Evolutionary conservation across 495 filamentous ascomycete genomes (phyloP).

Genomic region (Xylaria acuta): DNA sequence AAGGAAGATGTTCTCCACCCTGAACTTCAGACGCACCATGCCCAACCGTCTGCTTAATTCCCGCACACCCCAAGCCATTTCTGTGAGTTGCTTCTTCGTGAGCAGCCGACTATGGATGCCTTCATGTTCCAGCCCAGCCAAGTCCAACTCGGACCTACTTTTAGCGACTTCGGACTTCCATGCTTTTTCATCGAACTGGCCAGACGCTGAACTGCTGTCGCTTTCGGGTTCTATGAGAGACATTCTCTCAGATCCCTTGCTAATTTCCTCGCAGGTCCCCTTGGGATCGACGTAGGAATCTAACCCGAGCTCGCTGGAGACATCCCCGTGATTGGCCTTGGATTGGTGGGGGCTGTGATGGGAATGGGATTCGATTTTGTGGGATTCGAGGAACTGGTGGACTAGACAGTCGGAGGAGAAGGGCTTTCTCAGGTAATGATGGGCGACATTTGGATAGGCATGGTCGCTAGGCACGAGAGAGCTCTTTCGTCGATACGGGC

Average conservation of each 20-base stretch:
- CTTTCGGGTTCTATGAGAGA: constrained; percentile 35
- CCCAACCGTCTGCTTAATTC: constrained; percentile 87
- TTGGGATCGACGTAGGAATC: constrained; percentile 45
- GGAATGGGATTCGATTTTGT: constrained; percentile 37
- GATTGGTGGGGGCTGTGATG: constrained; percentile 6
- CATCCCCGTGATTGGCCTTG: constrained; percentile 31
- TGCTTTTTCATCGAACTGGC: constrained; percentile 53
- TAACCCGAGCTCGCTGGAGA: constrained; percentile 37
- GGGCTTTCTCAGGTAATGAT: constrained; percentile 53
- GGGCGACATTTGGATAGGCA: constrained; percentile 46
- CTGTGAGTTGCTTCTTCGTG: constrained; percentile 89
- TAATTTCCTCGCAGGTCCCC: constrained; percentile 24
- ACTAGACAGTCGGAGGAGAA: constrained; percentile 73
- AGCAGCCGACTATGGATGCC: constrained; percentile 63
- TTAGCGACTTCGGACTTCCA: constrained; percentile 49
- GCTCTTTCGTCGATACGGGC: constrained; percentile 81
- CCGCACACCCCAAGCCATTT: constrained; percentile 95
- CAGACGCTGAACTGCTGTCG: constrained; percentile 37
- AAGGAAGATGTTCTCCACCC: constrained; percentile 82
- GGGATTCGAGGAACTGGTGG: constrained; percentile 75
- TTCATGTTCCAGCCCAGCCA: constrained; percentile 33
- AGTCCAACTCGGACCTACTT: constrained; percentile 38
- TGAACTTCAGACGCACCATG: constrained; percentile 77
- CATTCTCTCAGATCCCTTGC: constrained; percentile 8
- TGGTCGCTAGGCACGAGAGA: constrained; percentile 73